Evolutionary conservation across 2,329 filamentous ascomycete genomes (phyloP), one percentile per base, ranked within the genome.

Genomic region (Cadophora gregata): DNA sequence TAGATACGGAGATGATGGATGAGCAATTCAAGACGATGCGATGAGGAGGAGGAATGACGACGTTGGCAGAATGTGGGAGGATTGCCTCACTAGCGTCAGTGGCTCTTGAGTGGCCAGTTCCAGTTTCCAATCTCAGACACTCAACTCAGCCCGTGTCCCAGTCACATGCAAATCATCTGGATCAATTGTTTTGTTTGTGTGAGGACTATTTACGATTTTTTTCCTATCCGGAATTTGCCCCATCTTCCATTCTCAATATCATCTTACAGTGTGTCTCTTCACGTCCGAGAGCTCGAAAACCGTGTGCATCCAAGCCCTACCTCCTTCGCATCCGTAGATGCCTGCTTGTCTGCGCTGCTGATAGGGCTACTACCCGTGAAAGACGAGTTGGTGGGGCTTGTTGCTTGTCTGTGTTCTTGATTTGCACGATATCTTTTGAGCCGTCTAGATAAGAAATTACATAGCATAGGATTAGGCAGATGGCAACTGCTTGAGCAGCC

Each of bases 31-130:
- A 56, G 58, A 59, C 25, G 59, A 62, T 64, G 59, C 31, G 62
- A 61, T 55, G 55, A 45, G 24, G 58, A 31, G 47, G 53, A 55
- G 53, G 29, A 48, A 63, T 61, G 66, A 67, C 65, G 65, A 56
- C 31, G 56, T 47, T 47, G 36, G 59, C 38, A 61, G 27, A 21
- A 51, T 61, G 21, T 36, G 53, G n/a, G 53, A 31, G 29, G 31
- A 42, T 42, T 42, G 38, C 38, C 38, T 24, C 31, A 38, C 53
- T 56, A 56, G 53, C 53, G 53, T 29, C 53, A 36, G 38, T 19
- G 38, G 38, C 38, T 16, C 53, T 29, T 29, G 29, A 36, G 38
- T 19, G 38, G 38, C 38, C 38, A 12, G 38, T 19, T 42, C 38
- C 38, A 42, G 38, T 42, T 19, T 42, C 38, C 38, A 42, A 16